A percentile compares a stretch with the other conserved stretches of the same genome.
phyloP scores from a whole-genome alignment of 345 rosid species.

The Bretschneidera sinensis region DNA sequence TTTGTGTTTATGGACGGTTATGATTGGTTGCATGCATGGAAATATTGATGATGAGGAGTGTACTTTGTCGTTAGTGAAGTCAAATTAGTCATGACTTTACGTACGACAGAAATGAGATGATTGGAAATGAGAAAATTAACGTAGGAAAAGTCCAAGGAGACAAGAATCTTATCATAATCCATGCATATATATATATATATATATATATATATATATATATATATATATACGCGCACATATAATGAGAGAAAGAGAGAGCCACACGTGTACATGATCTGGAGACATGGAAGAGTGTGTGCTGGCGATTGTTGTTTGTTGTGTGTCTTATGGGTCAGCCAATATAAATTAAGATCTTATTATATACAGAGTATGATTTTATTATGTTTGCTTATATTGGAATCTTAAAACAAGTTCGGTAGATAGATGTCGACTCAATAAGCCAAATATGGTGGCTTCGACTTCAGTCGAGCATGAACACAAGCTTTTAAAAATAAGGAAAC shows the following conservation, averaged over 20 bases:
- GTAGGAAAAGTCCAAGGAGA: constrained; percentile 7
- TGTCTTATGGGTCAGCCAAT: neutral
- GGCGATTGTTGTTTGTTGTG: constrained; percentile 3
- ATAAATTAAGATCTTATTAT: neutral
- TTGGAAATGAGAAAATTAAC: neutral
- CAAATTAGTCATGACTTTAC: no score
- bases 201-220: neutral
- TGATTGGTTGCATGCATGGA: neutral
- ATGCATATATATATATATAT: neutral
- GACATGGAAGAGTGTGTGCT: constrained; percentile 22
- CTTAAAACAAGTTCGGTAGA: neutral
- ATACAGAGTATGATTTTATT: neutral
- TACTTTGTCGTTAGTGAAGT: neutral
- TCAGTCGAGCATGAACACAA: no score
- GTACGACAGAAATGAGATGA: neutral
- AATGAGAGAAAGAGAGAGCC: neutral
- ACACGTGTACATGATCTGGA: constrained; percentile 18
- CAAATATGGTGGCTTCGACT: no score
- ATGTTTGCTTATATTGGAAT: neutral
- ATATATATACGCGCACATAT: neutral
- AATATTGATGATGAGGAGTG: neutral
- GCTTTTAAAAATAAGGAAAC: no score
- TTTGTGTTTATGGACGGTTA: no score
- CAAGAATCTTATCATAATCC: constrained; percentile 26
- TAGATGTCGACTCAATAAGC: no score